Conservation (phyloP, 768 basidiomycete genomes). For the Erythrobasidium yunnanense region DNA sequence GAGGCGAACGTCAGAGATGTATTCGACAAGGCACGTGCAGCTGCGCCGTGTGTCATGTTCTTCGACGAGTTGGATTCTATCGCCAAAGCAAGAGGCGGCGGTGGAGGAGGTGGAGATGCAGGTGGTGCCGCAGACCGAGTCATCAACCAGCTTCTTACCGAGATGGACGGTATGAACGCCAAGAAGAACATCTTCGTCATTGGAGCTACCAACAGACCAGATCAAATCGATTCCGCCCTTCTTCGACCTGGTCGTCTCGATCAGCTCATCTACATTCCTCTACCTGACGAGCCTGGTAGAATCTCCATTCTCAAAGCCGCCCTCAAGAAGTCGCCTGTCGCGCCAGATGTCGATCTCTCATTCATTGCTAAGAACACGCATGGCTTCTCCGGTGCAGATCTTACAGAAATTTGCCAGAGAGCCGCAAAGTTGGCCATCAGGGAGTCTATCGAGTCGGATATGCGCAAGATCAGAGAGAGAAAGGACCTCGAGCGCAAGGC, state of each 20-base stretch:
- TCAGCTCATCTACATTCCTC: slow-evolving; percentile 97
- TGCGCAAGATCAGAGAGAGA: slow-evolving; percentile 64
- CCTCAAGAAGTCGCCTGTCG: slow-evolving; percentile 83
- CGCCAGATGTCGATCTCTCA: slow-evolving; percentile 64
- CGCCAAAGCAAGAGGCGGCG: slow-evolving; percentile 82
- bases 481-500: slow-evolving; percentile 66
- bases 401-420: slow-evolving; percentile 98
- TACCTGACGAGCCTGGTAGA: slow-evolving; percentile 87
- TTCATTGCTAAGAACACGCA: slow-evolving; percentile 89
- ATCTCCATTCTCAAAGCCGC: slow-evolving; percentile 79
- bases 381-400: slow-evolving; percentile 97
- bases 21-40: slow-evolving; percentile 98
- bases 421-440: slow-evolving; percentile 95
- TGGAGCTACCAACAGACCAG: slow-evolving; percentile 90
- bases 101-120: slow-evolving; percentile 81
- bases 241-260: slow-evolving; percentile 96
- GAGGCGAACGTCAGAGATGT: slow-evolving; percentile 99
- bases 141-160: slow-evolving; percentile 74
- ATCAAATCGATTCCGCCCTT: slow-evolving; percentile 85
- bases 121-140: slow-evolving; percentile 89
- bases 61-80: slow-evolving; percentile 99
- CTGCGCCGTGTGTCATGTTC: slow-evolving; percentile 99
- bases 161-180: slow-evolving; percentile 97
- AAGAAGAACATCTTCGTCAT: slow-evolving; percentile 77
- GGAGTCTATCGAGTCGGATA: slow-evolving; percentile 85